Conservation (phyloP, 225 moss, liverwort and hornwort species). For the Ulota crispa region DNA sequence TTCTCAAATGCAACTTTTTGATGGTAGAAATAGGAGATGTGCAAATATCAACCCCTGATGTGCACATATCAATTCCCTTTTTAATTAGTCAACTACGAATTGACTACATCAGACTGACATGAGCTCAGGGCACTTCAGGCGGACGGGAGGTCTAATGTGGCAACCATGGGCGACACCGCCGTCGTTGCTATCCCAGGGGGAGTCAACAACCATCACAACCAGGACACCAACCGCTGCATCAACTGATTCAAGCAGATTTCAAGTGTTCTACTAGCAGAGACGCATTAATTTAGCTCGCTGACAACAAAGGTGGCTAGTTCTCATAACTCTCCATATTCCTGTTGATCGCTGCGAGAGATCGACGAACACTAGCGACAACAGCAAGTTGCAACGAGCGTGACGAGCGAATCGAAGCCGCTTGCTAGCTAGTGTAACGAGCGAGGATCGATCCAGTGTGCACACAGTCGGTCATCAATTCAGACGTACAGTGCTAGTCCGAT, state of each 20-base stretch:
- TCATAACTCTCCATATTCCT: neutral
- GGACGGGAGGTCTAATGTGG: no score
- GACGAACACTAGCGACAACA: neutral
- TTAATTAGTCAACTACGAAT: no score
- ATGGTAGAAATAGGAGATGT: no score
- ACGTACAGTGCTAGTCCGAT: neutral
- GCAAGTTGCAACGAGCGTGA: neutral
- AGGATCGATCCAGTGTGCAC: neutral
- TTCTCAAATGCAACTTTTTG: no score
- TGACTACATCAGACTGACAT: no score
- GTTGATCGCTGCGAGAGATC: no score
- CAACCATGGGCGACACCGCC: slow-evolving; percentile 32
- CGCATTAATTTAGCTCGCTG: neutral
- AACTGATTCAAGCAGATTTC: neutral
- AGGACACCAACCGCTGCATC: neutral
- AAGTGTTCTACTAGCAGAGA: no score
- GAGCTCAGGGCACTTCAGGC: no score
- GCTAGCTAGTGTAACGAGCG: neutral
- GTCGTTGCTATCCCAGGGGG: slow-evolving; percentile 9
- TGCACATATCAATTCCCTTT: no score
- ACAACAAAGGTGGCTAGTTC: neutral
- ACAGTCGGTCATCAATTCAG: neutral
- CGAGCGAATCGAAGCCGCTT: neutral
- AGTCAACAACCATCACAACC: no score
- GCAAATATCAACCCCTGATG: no score